A percentile compares a stretch with the other conserved stretches of the same genome.
These are phyloP conservation scores for Senna tora DNA, from an alignment of 306 rosid species.

Conservation along the genomic window DNA sequence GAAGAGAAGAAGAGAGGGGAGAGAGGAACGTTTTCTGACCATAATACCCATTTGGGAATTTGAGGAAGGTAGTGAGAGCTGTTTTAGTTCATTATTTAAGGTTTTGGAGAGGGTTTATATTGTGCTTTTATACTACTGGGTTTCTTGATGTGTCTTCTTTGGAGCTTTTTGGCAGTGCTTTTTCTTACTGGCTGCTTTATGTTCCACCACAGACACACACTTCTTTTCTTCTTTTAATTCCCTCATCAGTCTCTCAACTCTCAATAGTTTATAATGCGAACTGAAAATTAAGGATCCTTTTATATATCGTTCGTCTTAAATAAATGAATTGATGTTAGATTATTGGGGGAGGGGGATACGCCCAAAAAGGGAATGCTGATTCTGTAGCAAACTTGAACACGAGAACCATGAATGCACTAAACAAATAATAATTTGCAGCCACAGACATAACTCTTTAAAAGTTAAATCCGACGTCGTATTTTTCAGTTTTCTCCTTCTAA, in stretches of 20 bases:
- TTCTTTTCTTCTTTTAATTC: too few relatives aligned
- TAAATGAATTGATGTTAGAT: background rate
- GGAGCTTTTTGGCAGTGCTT: background rate
- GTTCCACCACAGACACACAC: background rate
- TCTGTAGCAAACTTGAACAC: constrained; percentile 12
- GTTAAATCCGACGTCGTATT: too few relatives aligned
- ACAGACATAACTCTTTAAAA: background rate
- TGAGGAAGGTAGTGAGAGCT: constrained; percentile 2
- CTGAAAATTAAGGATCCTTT: constrained; percentile 1
- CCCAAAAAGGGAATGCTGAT: background rate
- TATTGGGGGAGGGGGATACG: background rate
- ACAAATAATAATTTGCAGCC: background rate
- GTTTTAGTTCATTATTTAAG: background rate
- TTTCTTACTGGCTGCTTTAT: constrained; percentile 8
- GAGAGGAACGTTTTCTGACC: constrained; percentile 22
- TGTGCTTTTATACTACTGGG: background rate
- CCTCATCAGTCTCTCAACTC: too few relatives aligned
- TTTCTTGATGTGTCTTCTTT: background rate
- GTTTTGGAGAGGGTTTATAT: background rate
- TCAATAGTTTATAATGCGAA: background rate
- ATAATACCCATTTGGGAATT: constrained; percentile 44
- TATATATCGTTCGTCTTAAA: background rate
- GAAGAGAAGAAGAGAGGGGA: constrained; percentile 23
- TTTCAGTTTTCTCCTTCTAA: too few relatives aligned
- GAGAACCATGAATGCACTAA: constrained; percentile 27